phyloP scores from a whole-genome alignment of 805 yeast species.

The Yamadazyma ubonensis region DNA sequence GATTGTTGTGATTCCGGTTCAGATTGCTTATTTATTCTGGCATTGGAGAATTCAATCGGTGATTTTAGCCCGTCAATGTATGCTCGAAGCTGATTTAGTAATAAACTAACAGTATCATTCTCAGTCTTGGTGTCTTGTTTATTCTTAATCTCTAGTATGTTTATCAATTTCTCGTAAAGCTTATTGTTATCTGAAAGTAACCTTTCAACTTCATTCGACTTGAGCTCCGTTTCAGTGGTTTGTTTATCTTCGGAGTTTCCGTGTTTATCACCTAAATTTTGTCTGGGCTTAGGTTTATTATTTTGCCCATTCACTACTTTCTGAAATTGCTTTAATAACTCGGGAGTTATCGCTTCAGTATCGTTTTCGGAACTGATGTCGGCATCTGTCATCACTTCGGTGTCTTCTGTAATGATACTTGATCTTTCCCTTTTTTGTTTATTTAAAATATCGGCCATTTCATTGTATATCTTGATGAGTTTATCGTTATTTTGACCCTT shows the following conservation, averaged over 20 bases:
- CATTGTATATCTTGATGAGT: slow-evolving; percentile 14
- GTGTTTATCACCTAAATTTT: background rate
- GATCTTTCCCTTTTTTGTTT: slow-evolving; percentile 7
- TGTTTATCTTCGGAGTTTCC: background rate
- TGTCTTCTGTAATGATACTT: background rate
- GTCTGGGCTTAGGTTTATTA: slow-evolving; percentile 1
- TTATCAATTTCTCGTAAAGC: slow-evolving; percentile 8
- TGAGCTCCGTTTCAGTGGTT: background rate
- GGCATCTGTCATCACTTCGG: background rate
- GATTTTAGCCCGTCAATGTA: too few relatives aligned
- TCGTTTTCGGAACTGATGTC: background rate
- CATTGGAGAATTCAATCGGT: too few relatives aligned
- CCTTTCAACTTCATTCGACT: slow-evolving; percentile 2
- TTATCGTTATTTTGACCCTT: background rate
- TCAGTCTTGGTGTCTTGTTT: background rate
- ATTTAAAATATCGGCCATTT: slow-evolving; percentile 17
- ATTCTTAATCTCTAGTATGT: slow-evolving; percentile 1
- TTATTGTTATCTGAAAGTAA: slow-evolving; percentile 7
- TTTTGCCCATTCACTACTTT: slow-evolving; percentile 8
- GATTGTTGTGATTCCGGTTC: background rate
- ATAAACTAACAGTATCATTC: too few relatives aligned
- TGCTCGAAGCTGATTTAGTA: too few relatives aligned
- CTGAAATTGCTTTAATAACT: slow-evolving; percentile 12
- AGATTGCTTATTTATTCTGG: background rate
- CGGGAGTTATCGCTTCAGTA: background rate